phyloP scores from a whole-genome alignment of 2,329 filamentous ascomycete species.

The Zalaria sp. region DNA sequence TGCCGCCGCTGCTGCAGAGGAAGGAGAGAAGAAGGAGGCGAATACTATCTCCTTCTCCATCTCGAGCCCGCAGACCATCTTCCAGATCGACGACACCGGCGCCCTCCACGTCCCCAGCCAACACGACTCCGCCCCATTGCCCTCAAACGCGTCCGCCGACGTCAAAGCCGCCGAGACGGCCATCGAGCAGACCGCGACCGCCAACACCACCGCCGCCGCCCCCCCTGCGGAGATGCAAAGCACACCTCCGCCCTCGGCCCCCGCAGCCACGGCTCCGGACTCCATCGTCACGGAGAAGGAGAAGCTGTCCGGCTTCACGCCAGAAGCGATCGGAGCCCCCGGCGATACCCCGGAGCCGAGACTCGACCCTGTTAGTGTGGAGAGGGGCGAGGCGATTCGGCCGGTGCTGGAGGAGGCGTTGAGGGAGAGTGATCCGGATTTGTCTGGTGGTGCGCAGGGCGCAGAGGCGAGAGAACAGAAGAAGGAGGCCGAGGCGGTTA shows the following conservation, averaged over 20 bases:
- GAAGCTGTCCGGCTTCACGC: constrained; percentile 3
- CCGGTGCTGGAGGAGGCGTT: constrained; percentile 7
- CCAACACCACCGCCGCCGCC: constrained; percentile 12
- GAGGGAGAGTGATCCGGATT: constrained; percentile 1
- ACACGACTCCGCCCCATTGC: neutral
- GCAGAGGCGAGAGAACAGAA: neutral
- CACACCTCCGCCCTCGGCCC: neutral
- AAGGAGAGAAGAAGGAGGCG: constrained; percentile 22
- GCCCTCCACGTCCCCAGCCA: constrained; percentile 18
- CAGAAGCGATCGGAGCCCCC: constrained; percentile 8
- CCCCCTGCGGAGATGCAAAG: constrained; percentile 2
- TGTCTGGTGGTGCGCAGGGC: constrained; percentile 1
- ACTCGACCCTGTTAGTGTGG: constrained; percentile 5
- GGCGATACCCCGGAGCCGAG: constrained; percentile 10
- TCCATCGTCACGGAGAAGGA: constrained; percentile 3
- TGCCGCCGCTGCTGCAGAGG: constrained; percentile 26
- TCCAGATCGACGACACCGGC: constrained; percentile 28
- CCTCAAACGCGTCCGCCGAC: no score
- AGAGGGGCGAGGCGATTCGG: constrained; percentile 7
- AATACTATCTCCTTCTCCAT: constrained; percentile 34
- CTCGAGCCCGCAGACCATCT: constrained; percentile 22
- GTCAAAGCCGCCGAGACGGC: constrained; percentile 8
- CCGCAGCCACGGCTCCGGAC: neutral
- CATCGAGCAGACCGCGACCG: constrained; percentile 11
- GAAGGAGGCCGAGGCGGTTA: neutral